phyloP scores from a whole-genome alignment of 140 eudicot species.

The Ambrosia hybrid region DNA sequence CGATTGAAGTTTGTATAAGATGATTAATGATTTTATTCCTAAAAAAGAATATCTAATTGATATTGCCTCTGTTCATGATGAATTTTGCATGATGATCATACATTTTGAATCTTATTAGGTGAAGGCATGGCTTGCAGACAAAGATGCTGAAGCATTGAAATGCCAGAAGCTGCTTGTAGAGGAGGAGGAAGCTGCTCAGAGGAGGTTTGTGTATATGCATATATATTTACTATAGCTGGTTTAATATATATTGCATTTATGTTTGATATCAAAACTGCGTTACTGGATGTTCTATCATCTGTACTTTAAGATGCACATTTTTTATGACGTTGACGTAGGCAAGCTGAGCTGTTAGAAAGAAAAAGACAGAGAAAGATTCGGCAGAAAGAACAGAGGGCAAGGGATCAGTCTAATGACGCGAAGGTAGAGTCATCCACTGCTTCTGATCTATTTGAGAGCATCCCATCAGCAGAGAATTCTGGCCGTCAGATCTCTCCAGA shows the following conservation, averaged over 20 bases:
- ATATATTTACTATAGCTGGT: neutral
- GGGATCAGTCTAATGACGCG: slow-evolving; percentile 44
- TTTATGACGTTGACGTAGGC: slow-evolving; percentile 38
- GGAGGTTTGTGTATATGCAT: slow-evolving; percentile 46
- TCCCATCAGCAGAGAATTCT: slow-evolving; percentile 37
- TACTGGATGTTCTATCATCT: slow-evolving; percentile 10
- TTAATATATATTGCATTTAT: neutral
- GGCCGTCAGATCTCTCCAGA: slow-evolving; percentile 39
- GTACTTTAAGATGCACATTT: slow-evolving; percentile 4
- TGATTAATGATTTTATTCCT: too few relatives aligned
- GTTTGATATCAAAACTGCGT: neutral
- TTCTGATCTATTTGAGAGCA: slow-evolving; percentile 33
- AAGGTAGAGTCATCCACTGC: slow-evolving; percentile 23
- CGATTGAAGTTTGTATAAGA: too few relatives aligned
- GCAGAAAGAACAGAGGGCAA: slow-evolving; percentile 69
- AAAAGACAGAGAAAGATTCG: slow-evolving; percentile 61
- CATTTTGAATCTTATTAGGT: slow-evolving; percentile 46
- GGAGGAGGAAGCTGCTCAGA: slow-evolving; percentile 97
- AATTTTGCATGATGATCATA: neutral
- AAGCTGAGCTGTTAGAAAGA: slow-evolving; percentile 63
- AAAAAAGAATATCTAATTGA: too few relatives aligned
- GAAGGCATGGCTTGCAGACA: slow-evolving; percentile 89
- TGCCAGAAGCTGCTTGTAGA: slow-evolving; percentile 91
- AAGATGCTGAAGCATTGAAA: slow-evolving; percentile 87
- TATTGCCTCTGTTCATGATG: too few relatives aligned